phyloP scores from a whole-genome alignment of 2,329 filamentous ascomycete genomes.

The Venturiaceae sp. region DNA sequence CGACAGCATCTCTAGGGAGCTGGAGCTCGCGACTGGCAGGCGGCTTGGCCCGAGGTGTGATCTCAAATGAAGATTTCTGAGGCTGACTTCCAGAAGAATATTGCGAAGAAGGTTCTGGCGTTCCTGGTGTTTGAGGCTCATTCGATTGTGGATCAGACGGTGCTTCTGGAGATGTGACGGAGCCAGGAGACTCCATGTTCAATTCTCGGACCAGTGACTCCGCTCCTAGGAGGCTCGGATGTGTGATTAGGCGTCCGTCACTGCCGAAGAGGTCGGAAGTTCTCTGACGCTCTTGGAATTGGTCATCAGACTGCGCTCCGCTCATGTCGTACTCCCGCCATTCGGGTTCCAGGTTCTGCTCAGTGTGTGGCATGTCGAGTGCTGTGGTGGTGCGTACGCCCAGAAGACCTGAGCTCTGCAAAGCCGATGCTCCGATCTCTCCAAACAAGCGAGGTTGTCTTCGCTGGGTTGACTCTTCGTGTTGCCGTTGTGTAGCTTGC shows the following conservation, averaged over 20 bases:
- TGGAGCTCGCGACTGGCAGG: not conserved
- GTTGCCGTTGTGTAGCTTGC: not conserved
- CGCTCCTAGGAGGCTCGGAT: conserved; percentile 32
- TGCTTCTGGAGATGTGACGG: not conserved
- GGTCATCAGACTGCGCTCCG: not conserved
- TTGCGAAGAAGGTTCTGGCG: conserved; percentile 8
- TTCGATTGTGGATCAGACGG: conserved; percentile 8
- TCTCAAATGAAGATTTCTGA: not conserved
- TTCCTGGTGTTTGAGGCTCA: conserved; percentile 24
- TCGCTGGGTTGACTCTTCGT: not conserved
- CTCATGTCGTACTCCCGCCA: conserved; percentile 4
- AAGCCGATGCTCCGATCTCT: conserved; percentile 47
- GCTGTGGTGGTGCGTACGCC: conserved; percentile 20
- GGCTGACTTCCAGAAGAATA: not conserved
- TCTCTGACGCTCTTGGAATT: not conserved
- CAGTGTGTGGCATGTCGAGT: conserved; percentile 9
- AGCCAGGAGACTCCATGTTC: conserved; percentile 29
- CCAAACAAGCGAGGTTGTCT: conserved; percentile 45
- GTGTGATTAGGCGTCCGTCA: conserved; percentile 7
- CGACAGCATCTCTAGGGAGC: not conserved
- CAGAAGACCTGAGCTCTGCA: conserved; percentile 43
- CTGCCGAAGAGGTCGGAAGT: not conserved
- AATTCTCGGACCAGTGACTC: conserved; percentile 38
- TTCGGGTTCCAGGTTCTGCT: conserved; percentile 2
- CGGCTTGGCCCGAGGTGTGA: not conserved